Evolutionary conservation across 305 asterid genomes (phyloP).

Genomic region (Fraxinus platypoda): DNA sequence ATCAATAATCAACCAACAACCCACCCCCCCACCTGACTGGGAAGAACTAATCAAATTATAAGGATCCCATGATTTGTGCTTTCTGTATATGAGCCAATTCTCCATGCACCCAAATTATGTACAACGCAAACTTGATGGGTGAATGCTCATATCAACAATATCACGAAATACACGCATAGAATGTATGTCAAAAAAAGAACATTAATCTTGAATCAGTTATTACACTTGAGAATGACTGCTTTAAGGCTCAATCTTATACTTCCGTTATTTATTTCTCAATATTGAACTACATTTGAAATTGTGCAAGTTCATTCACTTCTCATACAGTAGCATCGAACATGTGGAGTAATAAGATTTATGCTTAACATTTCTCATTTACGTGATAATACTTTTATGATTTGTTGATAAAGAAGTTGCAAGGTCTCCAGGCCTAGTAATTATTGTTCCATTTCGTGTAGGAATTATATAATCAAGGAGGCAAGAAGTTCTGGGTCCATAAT

Average conservation of each 20-base stretch:
- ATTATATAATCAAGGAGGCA: constrained; percentile 63
- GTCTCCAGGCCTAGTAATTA: not conserved
- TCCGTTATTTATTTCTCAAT: not conserved
- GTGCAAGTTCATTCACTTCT: not conserved
- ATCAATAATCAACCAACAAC: not conserved
- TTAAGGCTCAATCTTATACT: not conserved
- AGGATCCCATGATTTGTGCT: not conserved
- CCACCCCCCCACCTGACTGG: not conserved
- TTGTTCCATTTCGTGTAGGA: constrained; percentile 34
- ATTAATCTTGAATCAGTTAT: not conserved
- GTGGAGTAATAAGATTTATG: not conserved
- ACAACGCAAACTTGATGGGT: not conserved
- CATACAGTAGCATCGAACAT: not conserved
- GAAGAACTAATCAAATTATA: not conserved
- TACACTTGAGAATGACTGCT: not conserved
- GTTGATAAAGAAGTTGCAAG: not conserved
- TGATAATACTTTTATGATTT: not conserved
- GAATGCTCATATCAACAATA: not conserved
- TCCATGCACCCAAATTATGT: not conserved
- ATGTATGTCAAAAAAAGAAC: not conserved
- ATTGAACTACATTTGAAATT: not conserved
- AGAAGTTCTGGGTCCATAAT: constrained; percentile 85
- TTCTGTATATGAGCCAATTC: not conserved
- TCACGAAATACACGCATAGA: not conserved
- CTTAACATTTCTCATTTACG: not conserved